A percentile compares a stretch with the other conserved stretches of the same genome.
Conservation (phyloP, 352 stramenopile species). For the Pythium utonaiense region DNA sequence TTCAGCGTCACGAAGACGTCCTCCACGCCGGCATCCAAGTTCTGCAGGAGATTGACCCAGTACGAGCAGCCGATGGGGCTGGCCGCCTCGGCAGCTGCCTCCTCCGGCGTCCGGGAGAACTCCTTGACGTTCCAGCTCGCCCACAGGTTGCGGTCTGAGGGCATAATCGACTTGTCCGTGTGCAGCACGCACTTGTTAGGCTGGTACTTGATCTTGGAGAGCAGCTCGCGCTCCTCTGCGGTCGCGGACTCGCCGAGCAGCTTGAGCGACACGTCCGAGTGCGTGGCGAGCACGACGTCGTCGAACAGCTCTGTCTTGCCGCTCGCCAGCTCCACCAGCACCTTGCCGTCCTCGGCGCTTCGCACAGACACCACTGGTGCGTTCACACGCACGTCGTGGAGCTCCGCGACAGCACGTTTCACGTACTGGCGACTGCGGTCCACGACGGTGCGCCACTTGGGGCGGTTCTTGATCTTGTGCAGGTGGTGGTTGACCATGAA, state of each 20-base stretch:
- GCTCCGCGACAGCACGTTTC: conserved; percentile 37
- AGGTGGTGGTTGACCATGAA: conserved; percentile 36
- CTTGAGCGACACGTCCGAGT: conserved; percentile 24
- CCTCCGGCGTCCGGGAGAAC: conserved; percentile 6
- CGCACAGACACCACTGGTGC: conserved; percentile 45
- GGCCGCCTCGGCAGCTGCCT: conserved; percentile 28
- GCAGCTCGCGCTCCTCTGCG: conserved; percentile 36
- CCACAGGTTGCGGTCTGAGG: conserved; percentile 60
- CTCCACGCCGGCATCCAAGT: conserved; percentile 44
- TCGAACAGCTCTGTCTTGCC: conserved; percentile 25
- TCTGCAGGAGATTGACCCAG: conserved; percentile 86
- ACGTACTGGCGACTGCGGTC: conserved; percentile 74
- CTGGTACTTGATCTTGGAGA: conserved; percentile 36
- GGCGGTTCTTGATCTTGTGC: conserved; percentile 27
- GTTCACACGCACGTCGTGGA: conserved; percentile 29
- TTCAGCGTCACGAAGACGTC: conserved; percentile 90
- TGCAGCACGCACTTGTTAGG: conserved; percentile 38
- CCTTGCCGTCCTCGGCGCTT: conserved; percentile 29
- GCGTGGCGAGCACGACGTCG: conserved; percentile 51
- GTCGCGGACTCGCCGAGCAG: conserved; percentile 28
- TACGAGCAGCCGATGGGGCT: conserved; percentile 63
- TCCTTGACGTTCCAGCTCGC: conserved; percentile 88
- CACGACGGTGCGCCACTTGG: conserved; percentile 32
- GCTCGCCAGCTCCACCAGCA: conserved; percentile 21
- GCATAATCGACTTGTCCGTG: conserved; percentile 54